A percentile compares a stretch with the other conserved stretches of the same genome.
phyloP scores from a whole-genome alignment of 2,329 filamentous ascomycete species.

The Penicillium sp. region DNA sequence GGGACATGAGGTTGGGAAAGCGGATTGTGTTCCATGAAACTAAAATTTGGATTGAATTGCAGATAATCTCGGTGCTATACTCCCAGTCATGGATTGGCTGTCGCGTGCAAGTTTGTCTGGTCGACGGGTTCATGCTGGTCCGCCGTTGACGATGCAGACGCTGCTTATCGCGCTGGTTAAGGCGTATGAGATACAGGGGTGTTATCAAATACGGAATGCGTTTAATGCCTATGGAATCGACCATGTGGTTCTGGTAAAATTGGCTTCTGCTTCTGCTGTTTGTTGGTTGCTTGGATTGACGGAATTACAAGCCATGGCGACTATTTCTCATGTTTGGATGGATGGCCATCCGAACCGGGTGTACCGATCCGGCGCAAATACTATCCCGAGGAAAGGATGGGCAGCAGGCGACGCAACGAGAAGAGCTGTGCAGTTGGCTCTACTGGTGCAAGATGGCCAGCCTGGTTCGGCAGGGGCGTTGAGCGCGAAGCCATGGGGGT shows the following conservation, averaged over 20 bases:
- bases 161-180: constrained; percentile 39
- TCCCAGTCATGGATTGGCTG: constrained; percentile 36
- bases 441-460: constrained; percentile 30
- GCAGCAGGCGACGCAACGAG: constrained; percentile 43
- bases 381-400: constrained; percentile 44
- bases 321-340: constrained; percentile 42
- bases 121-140: constrained; percentile 8
- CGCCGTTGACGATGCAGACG: constrained; percentile 32
- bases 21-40: neutral
- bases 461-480: constrained; percentile 31
- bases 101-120: constrained; percentile 16
- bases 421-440: constrained; percentile 40
- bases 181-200: constrained; percentile 46
- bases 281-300: constrained; percentile 39
- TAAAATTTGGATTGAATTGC: neutral
- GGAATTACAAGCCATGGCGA: constrained; percentile 33
- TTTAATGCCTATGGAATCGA: constrained; percentile 45
- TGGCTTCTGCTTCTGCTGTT: constrained; percentile 42
- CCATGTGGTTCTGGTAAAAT: constrained; percentile 44
- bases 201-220: constrained; percentile 36
- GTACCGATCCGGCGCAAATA: constrained; percentile 36
- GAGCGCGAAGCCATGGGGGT: constrained; percentile 36
- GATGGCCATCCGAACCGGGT: constrained; percentile 39
- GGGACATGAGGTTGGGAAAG: neutral
- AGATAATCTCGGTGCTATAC: constrained; percentile 44